A percentile compares a stretch with the other conserved stretches of the same genome.
phyloP scores from a whole-genome alignment of 768 basidiomycete species.

The Tylopilus cervinicoccineus region DNA sequence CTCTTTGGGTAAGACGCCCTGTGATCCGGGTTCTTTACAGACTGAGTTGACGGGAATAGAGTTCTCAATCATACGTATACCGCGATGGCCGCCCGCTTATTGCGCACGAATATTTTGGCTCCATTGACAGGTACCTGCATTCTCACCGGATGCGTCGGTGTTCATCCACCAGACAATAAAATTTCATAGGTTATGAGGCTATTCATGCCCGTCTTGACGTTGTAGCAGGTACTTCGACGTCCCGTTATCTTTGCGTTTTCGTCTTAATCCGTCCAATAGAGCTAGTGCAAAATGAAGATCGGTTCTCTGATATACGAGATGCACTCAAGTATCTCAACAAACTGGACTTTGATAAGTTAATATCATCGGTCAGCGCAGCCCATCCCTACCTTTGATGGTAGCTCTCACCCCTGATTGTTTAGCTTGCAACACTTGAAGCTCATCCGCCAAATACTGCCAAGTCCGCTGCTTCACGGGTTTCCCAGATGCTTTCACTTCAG shows the following conservation, averaged over 20 bases:
- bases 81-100: constrained; percentile 81
- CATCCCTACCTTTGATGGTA: not conserved
- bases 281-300: constrained; percentile 71
- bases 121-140: constrained; percentile 63
- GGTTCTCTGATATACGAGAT: constrained; percentile 61
- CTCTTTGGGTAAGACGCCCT: constrained; percentile 61
- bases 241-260: not conserved
- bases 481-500: constrained; percentile 77
- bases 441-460: constrained; percentile 52
- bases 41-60: constrained; percentile 33
- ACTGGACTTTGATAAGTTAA: constrained; percentile 86
- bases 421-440: constrained; percentile 68
- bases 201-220: constrained; percentile 84
- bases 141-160: not conserved
- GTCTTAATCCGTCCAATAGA: constrained; percentile 40
- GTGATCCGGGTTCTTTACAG: not conserved
- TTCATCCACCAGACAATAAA: not conserved
- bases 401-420: not conserved
- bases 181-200: constrained; percentile 33
- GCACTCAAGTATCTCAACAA: constrained; percentile 71
- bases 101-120: constrained; percentile 77
- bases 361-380: constrained; percentile 50
- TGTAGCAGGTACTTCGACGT: constrained; percentile 59
- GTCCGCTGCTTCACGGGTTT: constrained; percentile 62
- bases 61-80: constrained; percentile 80